A percentile compares a stretch with the other conserved stretches of the same genome.
phyloP scores from a whole-genome alignment of 2,329 filamentous ascomycete genomes.

The Allantophomopsis lycopodina region DNA sequence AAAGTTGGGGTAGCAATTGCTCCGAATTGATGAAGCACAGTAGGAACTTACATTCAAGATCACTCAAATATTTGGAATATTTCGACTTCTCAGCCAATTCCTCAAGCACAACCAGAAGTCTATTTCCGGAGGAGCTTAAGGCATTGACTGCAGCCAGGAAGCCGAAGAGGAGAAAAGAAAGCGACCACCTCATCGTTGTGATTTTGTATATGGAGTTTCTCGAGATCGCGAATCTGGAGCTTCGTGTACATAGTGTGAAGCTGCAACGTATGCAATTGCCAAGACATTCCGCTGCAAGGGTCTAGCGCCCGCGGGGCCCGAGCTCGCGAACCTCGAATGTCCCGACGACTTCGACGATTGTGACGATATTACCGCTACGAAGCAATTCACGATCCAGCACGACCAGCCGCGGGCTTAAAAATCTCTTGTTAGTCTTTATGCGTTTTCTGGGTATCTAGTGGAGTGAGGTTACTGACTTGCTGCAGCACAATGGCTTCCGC shows the following conservation, averaged over 20 bases:
- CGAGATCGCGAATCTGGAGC: constrained; percentile 1
- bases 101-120: constrained; percentile 78
- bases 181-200: constrained; percentile 57
- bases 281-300: constrained; percentile 9
- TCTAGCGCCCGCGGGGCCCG: neutral
- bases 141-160: constrained; percentile 57
- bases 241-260: constrained; percentile 5
- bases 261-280: constrained; percentile 21
- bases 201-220: constrained; percentile 5
- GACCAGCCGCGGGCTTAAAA: too few relatives aligned
- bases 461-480: neutral
- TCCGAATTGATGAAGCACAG: constrained; percentile 5
- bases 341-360: too few relatives aligned
- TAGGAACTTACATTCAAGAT: constrained; percentile 46
- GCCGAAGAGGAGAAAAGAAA: constrained; percentile 56
- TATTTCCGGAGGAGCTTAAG: constrained; percentile 63
- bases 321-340: too few relatives aligned
- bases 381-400: too few relatives aligned
- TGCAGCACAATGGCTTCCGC: constrained; percentile 41
- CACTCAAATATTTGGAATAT: constrained; percentile 71
- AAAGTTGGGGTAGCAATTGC: constrained; percentile 3
- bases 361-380: too few relatives aligned
- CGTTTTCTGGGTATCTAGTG: too few relatives aligned
- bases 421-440: too few relatives aligned
- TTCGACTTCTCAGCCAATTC: constrained; percentile 65